These are phyloP conservation scores for Colletotrichum sp. DNA, from an alignment of 2,329 filamentous ascomycete genomes.

Conservation along the genomic window DNA sequence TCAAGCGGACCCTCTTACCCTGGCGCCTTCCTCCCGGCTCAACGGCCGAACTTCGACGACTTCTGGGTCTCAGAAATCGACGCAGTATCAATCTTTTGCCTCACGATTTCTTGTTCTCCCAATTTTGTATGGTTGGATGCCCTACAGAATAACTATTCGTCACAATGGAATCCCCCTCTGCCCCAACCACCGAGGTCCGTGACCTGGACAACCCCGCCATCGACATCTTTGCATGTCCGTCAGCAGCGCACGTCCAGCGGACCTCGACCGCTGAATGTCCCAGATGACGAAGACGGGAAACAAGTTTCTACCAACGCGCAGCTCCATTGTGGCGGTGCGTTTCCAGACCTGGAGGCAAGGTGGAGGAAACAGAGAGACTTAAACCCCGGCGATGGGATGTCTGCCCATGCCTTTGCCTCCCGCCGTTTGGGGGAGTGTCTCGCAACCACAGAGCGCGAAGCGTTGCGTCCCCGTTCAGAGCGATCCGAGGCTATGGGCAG, in stretches of 20 bases:
- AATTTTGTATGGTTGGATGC: not conserved
- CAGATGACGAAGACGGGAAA: constrained; percentile 1
- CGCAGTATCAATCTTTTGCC: not conserved
- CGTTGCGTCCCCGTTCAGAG: not conserved
- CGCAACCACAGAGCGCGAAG: not conserved
- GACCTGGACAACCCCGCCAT: not conserved
- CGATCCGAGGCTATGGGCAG: not conserved
- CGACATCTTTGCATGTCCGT: not conserved
- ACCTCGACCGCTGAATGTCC: constrained; percentile 1
- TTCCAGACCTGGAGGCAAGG: not conserved
- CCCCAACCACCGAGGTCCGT: not conserved
- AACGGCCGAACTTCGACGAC: not conserved
- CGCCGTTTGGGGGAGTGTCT: not conserved
- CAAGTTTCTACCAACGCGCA: not conserved
- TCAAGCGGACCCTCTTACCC: not conserved
- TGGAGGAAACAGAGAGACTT: not conserved
- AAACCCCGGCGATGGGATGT: not conserved
- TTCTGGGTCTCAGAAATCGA: not conserved
- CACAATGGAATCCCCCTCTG: not conserved
- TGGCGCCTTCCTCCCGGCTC: not conserved
- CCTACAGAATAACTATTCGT: not conserved
- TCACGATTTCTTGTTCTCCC: not conserved
- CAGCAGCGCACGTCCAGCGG: constrained; percentile 9
- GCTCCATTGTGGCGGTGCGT: not conserved
- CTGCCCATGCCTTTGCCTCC: not conserved